Evolutionary conservation across 192 early-diverging fungal species (phyloP).

Genomic region (Linnemannia schmuckeri): DNA sequence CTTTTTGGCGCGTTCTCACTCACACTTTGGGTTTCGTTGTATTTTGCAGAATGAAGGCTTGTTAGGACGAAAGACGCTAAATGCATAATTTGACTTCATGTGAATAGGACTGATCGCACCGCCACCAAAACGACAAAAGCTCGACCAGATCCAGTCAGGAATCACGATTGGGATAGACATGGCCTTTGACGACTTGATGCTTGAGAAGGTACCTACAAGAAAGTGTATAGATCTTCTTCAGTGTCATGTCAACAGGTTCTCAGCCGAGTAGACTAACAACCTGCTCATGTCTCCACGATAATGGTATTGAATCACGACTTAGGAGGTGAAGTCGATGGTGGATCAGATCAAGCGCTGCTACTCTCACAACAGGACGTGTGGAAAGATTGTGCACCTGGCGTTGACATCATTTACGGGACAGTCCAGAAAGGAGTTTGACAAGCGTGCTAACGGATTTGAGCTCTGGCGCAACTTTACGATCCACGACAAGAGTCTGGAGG

Average conservation of each 20-base stretch:
- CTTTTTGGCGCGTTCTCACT: neutral
- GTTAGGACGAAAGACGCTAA: neutral
- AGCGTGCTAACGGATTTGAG: conserved; percentile 55
- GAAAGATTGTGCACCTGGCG: conserved; percentile 65
- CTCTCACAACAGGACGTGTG: conserved; percentile 71
- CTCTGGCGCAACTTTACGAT: conserved; percentile 67
- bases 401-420: conserved; percentile 72
- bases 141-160: conserved; percentile 62
- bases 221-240: no score
- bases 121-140: conserved; percentile 59
- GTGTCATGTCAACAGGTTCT: no score
- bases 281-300: no score
- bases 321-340: conserved; percentile 79
- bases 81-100: neutral
- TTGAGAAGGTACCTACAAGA: conserved; percentile 65
- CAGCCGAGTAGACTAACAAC: no score
- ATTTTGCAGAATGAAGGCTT: conserved; percentile 1
- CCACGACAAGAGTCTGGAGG: conserved; percentile 43
- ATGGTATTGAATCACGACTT: neutral
- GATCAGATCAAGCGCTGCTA: conserved; percentile 85
- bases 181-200: conserved; percentile 85
- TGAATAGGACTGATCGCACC: conserved; percentile 42
- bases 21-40: neutral
- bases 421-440: conserved; percentile 63
- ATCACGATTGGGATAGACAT: conserved; percentile 84